phyloP scores from a whole-genome alignment of 306 rosid genomes.

The Castanea sativa region DNA sequence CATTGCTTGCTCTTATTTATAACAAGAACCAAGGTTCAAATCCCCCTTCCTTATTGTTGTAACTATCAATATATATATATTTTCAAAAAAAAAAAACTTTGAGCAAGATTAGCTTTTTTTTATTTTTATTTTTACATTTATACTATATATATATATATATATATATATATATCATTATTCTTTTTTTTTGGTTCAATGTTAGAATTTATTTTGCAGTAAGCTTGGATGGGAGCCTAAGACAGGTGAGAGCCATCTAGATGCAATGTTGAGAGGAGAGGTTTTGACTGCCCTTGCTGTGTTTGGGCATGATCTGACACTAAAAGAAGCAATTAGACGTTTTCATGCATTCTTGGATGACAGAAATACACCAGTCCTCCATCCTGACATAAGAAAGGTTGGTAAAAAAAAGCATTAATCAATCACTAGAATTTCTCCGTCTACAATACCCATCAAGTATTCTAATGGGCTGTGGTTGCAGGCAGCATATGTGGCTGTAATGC shows the following conservation, averaged over 20 bases:
- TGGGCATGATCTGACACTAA: constrained; percentile 71
- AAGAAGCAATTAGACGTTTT: constrained; percentile 77
- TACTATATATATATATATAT: background rate
- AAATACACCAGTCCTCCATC: constrained; percentile 80
- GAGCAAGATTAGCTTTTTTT: background rate
- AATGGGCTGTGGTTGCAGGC: constrained; percentile 59
- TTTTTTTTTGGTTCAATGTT: background rate
- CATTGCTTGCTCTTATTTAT: no score
- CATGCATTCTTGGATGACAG: constrained; percentile 72
- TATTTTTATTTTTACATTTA: background rate
- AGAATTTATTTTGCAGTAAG: constrained; percentile 48
- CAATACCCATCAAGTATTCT: constrained; percentile 21
- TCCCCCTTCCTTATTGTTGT: no score
- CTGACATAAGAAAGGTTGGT: constrained; percentile 83
- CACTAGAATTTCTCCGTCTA: background rate
- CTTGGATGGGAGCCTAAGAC: constrained; percentile 94
- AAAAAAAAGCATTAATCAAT: constrained; percentile 10
- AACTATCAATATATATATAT: no score
- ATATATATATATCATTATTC: background rate
- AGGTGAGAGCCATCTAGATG: constrained; percentile 59
- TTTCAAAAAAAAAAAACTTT: background rate
- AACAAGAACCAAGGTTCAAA: no score
- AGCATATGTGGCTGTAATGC: constrained; percentile 82
- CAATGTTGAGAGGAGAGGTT: constrained; percentile 93
- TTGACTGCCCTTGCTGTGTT: constrained; percentile 71